These are phyloP conservation scores for Mollisiaceae sp. DNA, from an alignment of 2,329 filamentous ascomycete genomes.

Conservation along the genomic window DNA sequence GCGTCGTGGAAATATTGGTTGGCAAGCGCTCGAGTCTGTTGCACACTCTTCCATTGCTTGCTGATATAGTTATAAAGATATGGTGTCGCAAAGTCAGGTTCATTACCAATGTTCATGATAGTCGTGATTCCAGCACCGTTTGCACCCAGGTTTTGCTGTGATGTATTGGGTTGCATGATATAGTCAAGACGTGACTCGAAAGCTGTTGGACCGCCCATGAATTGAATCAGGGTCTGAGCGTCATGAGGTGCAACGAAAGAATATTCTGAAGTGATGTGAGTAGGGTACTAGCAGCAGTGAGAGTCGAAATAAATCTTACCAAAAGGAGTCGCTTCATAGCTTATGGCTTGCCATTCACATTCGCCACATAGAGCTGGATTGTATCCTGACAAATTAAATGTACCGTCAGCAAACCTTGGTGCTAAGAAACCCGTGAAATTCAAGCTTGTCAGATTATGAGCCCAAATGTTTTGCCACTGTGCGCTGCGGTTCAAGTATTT, in stretches of 20 bases:
- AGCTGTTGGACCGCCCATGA: constrained; percentile 60
- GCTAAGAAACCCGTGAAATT: constrained; percentile 8
- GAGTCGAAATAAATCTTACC: neutral
- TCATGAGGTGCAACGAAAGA: constrained; percentile 48
- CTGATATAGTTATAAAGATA: constrained; percentile 74
- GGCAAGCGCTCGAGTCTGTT: constrained; percentile 65
- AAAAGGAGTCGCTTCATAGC: constrained; percentile 11
- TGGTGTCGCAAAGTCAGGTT: constrained; percentile 66
- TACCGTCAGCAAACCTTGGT: constrained; percentile 10
- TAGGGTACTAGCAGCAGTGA: neutral
- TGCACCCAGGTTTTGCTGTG: constrained; percentile 8
- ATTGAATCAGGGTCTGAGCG: constrained; percentile 54
- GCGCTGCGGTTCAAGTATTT: constrained; percentile 54
- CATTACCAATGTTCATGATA: constrained; percentile 65
- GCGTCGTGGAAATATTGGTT: constrained; percentile 65
- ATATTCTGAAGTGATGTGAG: neutral
- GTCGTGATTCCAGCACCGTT: constrained; percentile 51
- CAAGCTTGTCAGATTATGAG: constrained; percentile 2
- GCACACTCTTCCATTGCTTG: constrained; percentile 51
- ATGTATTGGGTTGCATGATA: constrained; percentile 43
- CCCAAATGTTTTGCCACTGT: constrained; percentile 59
- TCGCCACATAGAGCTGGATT: constrained; percentile 53
- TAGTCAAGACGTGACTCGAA: constrained; percentile 66
- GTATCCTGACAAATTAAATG: constrained; percentile 5
- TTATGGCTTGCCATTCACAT: constrained; percentile 38